Evolutionary conservation across 1,139 yeast genomes (phyloP).

Genomic region (Lodderomyces parapsilosis): DNA sequence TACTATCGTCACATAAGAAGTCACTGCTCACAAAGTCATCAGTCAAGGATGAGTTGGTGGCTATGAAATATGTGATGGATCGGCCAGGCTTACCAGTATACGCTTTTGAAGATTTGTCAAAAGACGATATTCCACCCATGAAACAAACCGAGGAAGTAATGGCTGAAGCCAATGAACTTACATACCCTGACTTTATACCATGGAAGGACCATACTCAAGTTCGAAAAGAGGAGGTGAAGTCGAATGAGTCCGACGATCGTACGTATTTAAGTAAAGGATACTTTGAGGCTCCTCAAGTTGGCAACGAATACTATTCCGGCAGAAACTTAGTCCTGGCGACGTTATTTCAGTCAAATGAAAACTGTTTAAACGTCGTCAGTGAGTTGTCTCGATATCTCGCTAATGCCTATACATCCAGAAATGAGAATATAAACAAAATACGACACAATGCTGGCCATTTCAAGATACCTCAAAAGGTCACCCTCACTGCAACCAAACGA

Average conservation of each 20-base stretch:
- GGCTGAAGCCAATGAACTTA: slow-evolving; percentile 11
- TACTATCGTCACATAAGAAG: slow-evolving; percentile 32
- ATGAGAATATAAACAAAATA: slow-evolving; percentile 67
- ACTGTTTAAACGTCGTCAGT: slow-evolving; percentile 36
- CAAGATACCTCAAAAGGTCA: slow-evolving; percentile 83
- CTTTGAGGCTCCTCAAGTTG: slow-evolving; percentile 58
- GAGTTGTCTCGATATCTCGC: slow-evolving; percentile 54
- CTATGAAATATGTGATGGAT: slow-evolving; percentile 38
- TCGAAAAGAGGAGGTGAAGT: slow-evolving; percentile 21
- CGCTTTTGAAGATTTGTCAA: slow-evolving; percentile 29
- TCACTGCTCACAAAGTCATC: slow-evolving; percentile 21
- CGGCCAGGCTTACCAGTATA: slow-evolving; percentile 35
- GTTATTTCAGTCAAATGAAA: slow-evolving; percentile 37
- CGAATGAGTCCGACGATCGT: slow-evolving; percentile 18
- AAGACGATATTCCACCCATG: not conserved
- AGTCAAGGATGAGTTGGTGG: slow-evolving; percentile 34
- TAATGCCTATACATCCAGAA: slow-evolving; percentile 58
- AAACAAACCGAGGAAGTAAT: not conserved
- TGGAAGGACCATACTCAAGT: slow-evolving; percentile 69
- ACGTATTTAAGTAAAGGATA: slow-evolving; percentile 42
- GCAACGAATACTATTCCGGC: slow-evolving; percentile 52
- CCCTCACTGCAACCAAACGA: slow-evolving; percentile 79
- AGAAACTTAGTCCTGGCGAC: slow-evolving; percentile 50
- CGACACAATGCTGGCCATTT: slow-evolving; percentile 51
- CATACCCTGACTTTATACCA: slow-evolving; percentile 76